Evolutionary conservation across 352 stramenopile genomes (phyloP).

Genomic region (Phytophthora chlamydospora): DNA sequence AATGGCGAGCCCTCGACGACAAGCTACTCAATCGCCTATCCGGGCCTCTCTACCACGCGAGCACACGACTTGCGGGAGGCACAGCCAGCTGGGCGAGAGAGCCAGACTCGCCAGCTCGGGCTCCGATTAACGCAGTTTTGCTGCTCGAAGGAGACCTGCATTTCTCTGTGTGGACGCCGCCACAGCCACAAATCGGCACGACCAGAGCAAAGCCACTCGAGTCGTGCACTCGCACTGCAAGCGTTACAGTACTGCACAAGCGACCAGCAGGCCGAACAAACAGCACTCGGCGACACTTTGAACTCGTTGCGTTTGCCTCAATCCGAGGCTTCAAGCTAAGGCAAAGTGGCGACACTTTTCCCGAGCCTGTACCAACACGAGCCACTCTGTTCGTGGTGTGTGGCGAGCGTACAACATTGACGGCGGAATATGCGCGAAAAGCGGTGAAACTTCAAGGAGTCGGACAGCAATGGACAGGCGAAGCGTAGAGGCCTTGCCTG

Average conservation of each 20-base stretch:
- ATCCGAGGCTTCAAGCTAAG: too few species aligned
- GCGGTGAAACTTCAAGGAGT: constrained; percentile 35
- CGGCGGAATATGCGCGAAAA: constrained; percentile 32
- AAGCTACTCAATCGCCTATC: not conserved
- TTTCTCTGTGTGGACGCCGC: constrained; percentile 13
- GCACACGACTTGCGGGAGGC: constrained; percentile 21
- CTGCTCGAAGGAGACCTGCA: constrained; percentile 25
- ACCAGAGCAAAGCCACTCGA: constrained; percentile 26
- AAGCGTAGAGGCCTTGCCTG: constrained; percentile 8
- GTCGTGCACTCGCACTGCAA: constrained; percentile 31
- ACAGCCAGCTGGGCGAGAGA: constrained; percentile 31
- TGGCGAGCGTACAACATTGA: not conserved
- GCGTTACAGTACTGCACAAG: constrained; percentile 13
- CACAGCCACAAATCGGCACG: constrained; percentile 18
- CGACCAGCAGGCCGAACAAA: constrained; percentile 21
- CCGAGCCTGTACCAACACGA: too few species aligned
- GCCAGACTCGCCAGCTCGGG: constrained; percentile 19
- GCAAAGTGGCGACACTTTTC: not conserved
- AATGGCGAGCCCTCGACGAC: constrained; percentile 23
- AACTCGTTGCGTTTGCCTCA: too few species aligned
- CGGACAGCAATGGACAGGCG: constrained; percentile 22
- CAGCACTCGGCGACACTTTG: not conserved
- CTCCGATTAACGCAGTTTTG: constrained; percentile 27
- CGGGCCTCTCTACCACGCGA: constrained; percentile 35
- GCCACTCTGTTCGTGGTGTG: too few species aligned